These are phyloP conservation scores for Periglandula ipomoeae DNA, from an alignment of 2,329 filamentous ascomycete genomes.

Conservation along the genomic window DNA sequence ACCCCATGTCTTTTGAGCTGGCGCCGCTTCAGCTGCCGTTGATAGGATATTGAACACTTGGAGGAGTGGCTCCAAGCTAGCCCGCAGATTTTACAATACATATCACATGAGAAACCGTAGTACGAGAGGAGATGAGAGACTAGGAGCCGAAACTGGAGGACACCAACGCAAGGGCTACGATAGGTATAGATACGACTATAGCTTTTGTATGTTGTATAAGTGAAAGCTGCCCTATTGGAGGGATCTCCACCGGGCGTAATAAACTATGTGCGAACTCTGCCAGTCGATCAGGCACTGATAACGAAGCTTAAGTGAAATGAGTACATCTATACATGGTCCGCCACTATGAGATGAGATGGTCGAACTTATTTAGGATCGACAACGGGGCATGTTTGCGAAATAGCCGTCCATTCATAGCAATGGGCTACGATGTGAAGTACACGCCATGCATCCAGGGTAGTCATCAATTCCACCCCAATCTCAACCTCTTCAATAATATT, in stretches of 20 bases:
- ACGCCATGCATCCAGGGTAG: no score
- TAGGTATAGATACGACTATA: neutral
- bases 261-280: neutral
- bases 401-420: no score
- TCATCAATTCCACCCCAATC: no score
- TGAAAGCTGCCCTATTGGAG: neutral
- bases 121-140: neutral
- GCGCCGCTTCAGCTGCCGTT: neutral
- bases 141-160: neutral
- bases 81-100: neutral
- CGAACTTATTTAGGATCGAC: no score
- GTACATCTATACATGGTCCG: no score
- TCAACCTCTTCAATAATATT: no score
- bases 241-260: neutral
- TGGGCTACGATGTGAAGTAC: no score
- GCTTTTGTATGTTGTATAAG: neutral
- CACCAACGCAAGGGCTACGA: neutral
- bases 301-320: no score
- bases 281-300: no score
- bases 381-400: no score
- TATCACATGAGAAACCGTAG: neutral
- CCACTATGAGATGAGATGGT: no score
- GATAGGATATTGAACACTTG: neutral
- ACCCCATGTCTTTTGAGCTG: no score
- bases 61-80: neutral